Conservation (phyloP, 768 basidiomycete species). For the Vararia minispora region DNA sequence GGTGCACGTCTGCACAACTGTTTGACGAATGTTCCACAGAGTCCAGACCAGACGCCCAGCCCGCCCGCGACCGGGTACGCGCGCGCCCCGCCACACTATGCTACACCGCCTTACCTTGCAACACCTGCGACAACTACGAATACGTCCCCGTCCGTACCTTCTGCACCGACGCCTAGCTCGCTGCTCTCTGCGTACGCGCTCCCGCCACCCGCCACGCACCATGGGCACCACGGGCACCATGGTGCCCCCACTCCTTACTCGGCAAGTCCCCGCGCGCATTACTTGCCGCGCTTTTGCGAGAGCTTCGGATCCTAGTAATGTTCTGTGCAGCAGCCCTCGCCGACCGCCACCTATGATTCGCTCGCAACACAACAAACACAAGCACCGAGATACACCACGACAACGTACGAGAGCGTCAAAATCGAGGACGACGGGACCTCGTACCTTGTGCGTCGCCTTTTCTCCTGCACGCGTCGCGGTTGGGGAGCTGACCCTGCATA, state of each 20-base stretch:
- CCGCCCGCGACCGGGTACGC: conserved; percentile 19
- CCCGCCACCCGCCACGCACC: too few relatives aligned
- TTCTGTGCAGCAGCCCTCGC: conserved; percentile 44
- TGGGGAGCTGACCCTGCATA: too few relatives aligned
- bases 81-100: conserved; percentile 9
- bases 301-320: conserved; percentile 50
- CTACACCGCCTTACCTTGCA: conserved; percentile 14
- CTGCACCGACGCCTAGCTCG: conserved; percentile 9
- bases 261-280: conserved; percentile 68
- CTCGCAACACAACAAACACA: too few relatives aligned
- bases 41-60: conserved; percentile 18
- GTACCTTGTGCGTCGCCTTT: too few relatives aligned
- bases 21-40: too few relatives aligned
- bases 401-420: conserved; percentile 14
- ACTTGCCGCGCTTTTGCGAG: conserved; percentile 22
- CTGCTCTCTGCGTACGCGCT: conserved; percentile 5
- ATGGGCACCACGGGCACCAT: conserved; percentile 12
- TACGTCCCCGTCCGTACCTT: conserved; percentile 9
- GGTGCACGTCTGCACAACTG: background rate
- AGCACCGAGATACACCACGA: conserved; percentile 9
- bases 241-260: conserved; percentile 48
- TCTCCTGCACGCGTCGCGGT: too few relatives aligned
- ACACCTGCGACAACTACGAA: conserved; percentile 8
- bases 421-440: conserved; percentile 16
- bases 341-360: conserved; percentile 28